Conservation (phyloP, 2,329 filamentous ascomycete genomes). For the Leptosphaerulina australis region DNA sequence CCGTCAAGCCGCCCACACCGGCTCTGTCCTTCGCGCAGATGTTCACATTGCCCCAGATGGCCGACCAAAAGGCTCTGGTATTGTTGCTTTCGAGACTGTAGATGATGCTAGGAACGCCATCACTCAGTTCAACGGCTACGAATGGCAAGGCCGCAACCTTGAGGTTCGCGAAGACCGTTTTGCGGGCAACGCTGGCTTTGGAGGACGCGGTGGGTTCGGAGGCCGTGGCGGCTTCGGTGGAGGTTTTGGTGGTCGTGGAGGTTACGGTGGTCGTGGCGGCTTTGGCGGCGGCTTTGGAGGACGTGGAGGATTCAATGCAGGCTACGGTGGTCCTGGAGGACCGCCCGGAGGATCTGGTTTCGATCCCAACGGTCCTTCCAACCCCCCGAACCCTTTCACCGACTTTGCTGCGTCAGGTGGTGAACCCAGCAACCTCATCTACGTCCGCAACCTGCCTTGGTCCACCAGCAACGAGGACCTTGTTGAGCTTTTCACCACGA, state of each 20-base stretch:
- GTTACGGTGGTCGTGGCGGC: slow-evolving; percentile 57
- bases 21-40: slow-evolving; percentile 84
- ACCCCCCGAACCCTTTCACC: slow-evolving; percentile 86
- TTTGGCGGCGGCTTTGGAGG: slow-evolving; percentile 51
- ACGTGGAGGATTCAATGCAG: slow-evolving; percentile 54
- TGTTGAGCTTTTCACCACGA: slow-evolving; percentile 94
- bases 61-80: slow-evolving; percentile 93
- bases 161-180: slow-evolving; percentile 97
- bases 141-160: slow-evolving; percentile 92
- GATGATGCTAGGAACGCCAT: slow-evolving; percentile 97
- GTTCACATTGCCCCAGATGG: slow-evolving; percentile 92
- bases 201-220: slow-evolving; percentile 58
- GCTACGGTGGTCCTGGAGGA: slow-evolving; percentile 49
- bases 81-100: slow-evolving; percentile 92
- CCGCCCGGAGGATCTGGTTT: slow-evolving; percentile 42
- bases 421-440: slow-evolving; percentile 83
- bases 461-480: slow-evolving; percentile 98
- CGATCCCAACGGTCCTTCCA: slow-evolving; percentile 58
- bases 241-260: slow-evolving; percentile 51
- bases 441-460: slow-evolving; percentile 97
- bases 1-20: slow-evolving; percentile 72
- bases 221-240: slow-evolving; percentile 64
- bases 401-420: slow-evolving; percentile 87
- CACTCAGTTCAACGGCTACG: slow-evolving; percentile 96
- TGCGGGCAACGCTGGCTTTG: slow-evolving; percentile 63